Evolutionary conservation across 257 asterid species (phyloP).

Genomic region (Coffea canephora): DNA sequence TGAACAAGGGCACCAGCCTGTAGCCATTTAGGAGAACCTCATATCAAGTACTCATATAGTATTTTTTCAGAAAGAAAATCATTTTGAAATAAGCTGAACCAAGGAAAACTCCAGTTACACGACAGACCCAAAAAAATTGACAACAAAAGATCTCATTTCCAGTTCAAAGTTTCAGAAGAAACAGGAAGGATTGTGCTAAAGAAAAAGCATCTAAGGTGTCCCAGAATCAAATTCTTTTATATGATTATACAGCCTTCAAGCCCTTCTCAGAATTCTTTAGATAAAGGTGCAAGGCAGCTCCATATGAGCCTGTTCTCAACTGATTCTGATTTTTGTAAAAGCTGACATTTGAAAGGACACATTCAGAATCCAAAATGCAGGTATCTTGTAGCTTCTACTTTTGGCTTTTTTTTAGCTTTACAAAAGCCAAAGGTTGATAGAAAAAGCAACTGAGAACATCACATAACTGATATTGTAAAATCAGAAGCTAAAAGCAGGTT

Average conservation of each 20-base stretch:
- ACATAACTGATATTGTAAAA: too few species aligned
- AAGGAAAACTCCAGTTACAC: not conserved
- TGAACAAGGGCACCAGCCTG: slow-evolving; percentile 99
- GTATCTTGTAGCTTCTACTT: too few species aligned
- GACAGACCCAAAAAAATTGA: not conserved
- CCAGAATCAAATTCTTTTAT: not conserved
- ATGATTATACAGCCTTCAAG: not conserved
- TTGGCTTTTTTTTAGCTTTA: too few species aligned
- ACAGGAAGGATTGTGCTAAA: not conserved
- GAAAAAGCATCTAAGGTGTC: not conserved
- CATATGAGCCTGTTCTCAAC: not conserved
- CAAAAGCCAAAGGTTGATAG: too few species aligned
- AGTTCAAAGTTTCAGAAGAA: not conserved
- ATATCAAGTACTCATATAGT: not conserved
- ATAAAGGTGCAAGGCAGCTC: not conserved
- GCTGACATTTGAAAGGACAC: too few species aligned
- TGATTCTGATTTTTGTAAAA: too few species aligned
- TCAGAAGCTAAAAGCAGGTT: too few species aligned
- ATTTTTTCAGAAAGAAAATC: not conserved
- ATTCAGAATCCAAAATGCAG: too few species aligned
- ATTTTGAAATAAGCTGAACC: not conserved
- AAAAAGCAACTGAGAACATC: too few species aligned
- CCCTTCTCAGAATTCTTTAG: not conserved
- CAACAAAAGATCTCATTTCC: not conserved
- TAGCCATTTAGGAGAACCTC: slow-evolving; percentile 12